Evolutionary conservation across 257 asterid genomes (phyloP), one percentile per base, ranked within the genome.

Genomic region (Penstemon davidsonii): DNA sequence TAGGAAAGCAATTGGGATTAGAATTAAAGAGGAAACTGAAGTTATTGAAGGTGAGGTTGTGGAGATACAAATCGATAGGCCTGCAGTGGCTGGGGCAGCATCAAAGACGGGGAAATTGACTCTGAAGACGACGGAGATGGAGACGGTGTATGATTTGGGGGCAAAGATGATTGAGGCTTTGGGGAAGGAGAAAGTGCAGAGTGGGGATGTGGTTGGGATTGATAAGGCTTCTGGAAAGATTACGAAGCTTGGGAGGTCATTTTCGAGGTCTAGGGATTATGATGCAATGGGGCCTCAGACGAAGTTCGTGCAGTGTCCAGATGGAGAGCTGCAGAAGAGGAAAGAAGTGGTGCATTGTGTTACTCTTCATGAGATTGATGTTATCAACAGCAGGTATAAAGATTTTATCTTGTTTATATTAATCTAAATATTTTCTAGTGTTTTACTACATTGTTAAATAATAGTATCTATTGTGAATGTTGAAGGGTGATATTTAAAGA

Each of bases 261-360:
- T 92, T 44, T 82, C 96, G 5, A 72, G 98, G 86, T 86, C 96
- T 1, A 60, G 93, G 81, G 97, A 92, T 51, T 92, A 92, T 15
- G 96, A 90, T 76, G 97, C 98, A 4, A 80, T 88, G 95, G 97
- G 97, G 55, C 90, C 98, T 0, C 97, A 88, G 67, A 90, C 97
- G 0, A 92, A 90, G 84, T 92, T 92, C 53, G 97, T 92, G 77
- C 95, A 92, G 79, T 92, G 97, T 76, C 98, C 97, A 0, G 97
- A 90, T 54, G 97, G 97, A 11, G 98, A 92, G 83, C 70, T 92
- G 82, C 97, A 92, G 87, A 92, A 90, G 90, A 73, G 98, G 83
- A 92, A 90, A 82, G 98, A 92, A 75, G 87, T 92, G 51, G 94
- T 92, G 79, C 98, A 92, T 82, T 92, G 96, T 8, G 95, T 90